Evolutionary conservation across 306 rosid genomes (phyloP).

Genomic region (Biancaea sappan): DNA sequence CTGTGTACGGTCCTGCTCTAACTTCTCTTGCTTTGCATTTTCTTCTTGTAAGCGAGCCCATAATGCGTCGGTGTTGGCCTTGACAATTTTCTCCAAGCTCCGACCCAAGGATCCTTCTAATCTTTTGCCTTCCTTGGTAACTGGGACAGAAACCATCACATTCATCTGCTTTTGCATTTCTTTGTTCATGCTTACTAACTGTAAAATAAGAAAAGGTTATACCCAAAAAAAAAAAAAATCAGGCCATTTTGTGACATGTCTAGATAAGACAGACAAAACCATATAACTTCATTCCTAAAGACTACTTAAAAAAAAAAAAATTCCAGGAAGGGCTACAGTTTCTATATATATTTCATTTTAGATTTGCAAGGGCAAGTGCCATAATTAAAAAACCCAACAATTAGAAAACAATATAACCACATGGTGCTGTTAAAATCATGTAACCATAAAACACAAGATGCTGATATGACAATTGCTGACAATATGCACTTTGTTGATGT

Average conservation of each 20-base stretch:
- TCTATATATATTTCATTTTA: neutral
- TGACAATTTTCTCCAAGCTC: constrained; percentile 61
- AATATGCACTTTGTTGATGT: neutral
- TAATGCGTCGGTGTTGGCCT: constrained; percentile 62
- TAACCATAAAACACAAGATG: constrained; percentile 5
- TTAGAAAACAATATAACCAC: constrained; percentile 23
- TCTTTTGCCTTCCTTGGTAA: constrained; percentile 68
- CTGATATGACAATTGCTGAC: neutral
- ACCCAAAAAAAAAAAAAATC: neutral
- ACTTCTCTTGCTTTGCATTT: constrained; percentile 64
- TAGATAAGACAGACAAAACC: constrained; percentile 9
- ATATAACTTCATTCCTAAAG: neutral
- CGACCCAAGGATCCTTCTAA: constrained; percentile 68
- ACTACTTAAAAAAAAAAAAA: neutral
- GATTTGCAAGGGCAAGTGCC: neutral
- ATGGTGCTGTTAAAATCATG: constrained; percentile 1
- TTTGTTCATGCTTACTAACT: constrained; percentile 65
- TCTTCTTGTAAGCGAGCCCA: constrained; percentile 74
- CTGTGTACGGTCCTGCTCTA: constrained; percentile 60
- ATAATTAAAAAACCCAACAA: neutral
- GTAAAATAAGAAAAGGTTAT: constrained; percentile 37
- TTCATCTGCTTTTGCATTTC: constrained; percentile 79
- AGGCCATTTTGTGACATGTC: constrained; percentile 22
- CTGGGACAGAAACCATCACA: constrained; percentile 53
- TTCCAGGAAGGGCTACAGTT: neutral